Percentiles rank a stretch among this genome's conserved stretches.
Conservation (phyloP, 2,329 filamentous ascomycete genomes). For the Ceratocystis cacaofunesta region DNA sequence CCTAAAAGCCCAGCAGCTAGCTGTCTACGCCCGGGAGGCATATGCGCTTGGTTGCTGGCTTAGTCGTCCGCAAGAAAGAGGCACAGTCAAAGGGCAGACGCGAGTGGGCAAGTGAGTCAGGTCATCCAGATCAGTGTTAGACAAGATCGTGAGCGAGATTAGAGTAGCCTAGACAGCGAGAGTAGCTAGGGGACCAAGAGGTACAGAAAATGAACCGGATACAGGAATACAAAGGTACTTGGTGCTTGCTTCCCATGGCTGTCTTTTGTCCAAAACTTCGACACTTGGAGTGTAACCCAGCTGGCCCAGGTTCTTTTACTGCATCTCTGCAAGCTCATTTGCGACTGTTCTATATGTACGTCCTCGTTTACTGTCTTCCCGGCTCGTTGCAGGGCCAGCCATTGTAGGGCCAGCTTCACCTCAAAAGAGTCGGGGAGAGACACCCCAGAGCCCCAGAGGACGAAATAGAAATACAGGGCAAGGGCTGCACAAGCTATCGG, state of each 20-base stretch:
- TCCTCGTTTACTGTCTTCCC: not conserved
- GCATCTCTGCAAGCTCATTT: no score
- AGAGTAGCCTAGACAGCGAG: not conserved
- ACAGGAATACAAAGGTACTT: not conserved
- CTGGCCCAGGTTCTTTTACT: no score
- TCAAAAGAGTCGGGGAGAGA: not conserved
- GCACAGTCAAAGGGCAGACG: not conserved
- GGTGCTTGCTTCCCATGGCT: not conserved
- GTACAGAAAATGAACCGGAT: not conserved
- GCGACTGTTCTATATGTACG: no score
- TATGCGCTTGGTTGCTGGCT: not conserved
- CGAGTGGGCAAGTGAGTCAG: not conserved
- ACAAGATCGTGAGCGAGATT: conserved; percentile 3
- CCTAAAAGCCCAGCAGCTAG: not conserved
- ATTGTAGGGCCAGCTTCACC: no score
- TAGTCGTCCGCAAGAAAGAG: not conserved
- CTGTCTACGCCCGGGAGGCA: not conserved
- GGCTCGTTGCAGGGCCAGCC: not conserved
- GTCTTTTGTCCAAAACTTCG: no score
- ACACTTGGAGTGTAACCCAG: no score
- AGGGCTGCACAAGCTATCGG: not conserved
- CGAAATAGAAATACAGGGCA: not conserved
- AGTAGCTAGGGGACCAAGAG: not conserved
- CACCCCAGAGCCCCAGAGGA: not conserved
- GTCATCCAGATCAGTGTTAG: not conserved